A percentile compares a stretch with the other conserved stretches of the same genome.
These are phyloP conservation scores for Colletotrichum incanum DNA, from an alignment of 2,329 filamentous ascomycete species.

Conservation along the genomic window DNA sequence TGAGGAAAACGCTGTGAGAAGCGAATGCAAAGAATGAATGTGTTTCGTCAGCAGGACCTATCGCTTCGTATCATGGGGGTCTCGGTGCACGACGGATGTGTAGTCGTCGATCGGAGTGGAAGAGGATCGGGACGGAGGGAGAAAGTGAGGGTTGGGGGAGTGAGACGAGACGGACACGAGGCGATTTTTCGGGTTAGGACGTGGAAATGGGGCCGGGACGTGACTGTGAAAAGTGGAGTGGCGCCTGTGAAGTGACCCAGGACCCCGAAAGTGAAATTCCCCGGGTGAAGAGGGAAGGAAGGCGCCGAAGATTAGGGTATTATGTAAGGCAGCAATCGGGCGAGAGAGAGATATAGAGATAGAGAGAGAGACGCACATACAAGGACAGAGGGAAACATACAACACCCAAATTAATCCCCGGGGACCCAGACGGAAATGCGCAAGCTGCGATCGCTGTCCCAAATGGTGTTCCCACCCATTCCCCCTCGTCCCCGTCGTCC, in stretches of 20 bases:
- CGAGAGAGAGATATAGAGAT: too few relatives aligned
- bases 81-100: conserved; percentile 13
- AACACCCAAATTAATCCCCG: not conserved
- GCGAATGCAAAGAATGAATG: not conserved
- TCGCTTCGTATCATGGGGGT: conserved; percentile 5
- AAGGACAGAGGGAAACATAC: not conserved
- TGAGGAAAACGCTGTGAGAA: not conserved
- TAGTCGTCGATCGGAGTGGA: not conserved
- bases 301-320: conserved; percentile 1
- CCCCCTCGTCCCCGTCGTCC: not conserved
- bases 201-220: conserved; percentile 36
- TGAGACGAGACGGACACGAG: conserved; percentile 42
- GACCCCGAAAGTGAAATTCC: conserved; percentile 39
- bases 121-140: conserved; percentile 34
- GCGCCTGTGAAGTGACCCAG: conserved; percentile 22
- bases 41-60: not conserved
- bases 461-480: not conserved
- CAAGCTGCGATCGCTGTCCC: not conserved
- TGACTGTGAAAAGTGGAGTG: conserved; percentile 35
- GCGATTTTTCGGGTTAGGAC: conserved; percentile 41
- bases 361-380: too few relatives aligned
- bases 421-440: not conserved
- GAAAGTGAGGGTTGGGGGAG: conserved; percentile 26
- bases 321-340: not conserved
- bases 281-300: conserved; percentile 21